These are phyloP conservation scores for Citrus reticulata DNA, from an alignment of 345 rosid species.

Conservation along the genomic window DNA sequence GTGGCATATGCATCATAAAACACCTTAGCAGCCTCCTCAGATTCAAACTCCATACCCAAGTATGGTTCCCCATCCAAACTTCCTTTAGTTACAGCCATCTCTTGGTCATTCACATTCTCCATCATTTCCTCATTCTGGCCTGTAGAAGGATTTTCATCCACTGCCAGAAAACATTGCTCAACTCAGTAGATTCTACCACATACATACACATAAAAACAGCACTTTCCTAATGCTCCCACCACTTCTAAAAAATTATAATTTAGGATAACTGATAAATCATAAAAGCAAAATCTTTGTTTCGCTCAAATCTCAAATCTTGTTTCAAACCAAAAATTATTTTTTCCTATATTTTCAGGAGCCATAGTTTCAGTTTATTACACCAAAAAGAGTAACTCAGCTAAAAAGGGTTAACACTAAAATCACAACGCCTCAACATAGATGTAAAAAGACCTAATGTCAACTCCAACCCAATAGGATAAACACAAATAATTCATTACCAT, in stretches of 20 bases:
- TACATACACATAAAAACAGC: not conserved
- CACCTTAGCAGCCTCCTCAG: slow-evolving; percentile 42
- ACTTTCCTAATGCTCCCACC: not conserved
- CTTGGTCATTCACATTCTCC: slow-evolving; percentile 23
- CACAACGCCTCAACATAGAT: not conserved
- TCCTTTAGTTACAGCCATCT: slow-evolving; percentile 9
- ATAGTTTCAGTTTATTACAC: not conserved
- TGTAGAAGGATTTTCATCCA: slow-evolving; percentile 27
- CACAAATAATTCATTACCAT: not conserved
- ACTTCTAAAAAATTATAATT: not conserved
- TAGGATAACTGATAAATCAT: not conserved
- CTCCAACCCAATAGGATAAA: not conserved
- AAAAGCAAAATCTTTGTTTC: not conserved
- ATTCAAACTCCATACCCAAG: slow-evolving; percentile 44
- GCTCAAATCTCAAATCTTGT: not conserved
- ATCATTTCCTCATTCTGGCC: slow-evolving; percentile 24
- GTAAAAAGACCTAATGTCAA: not conserved
- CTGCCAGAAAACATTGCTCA: slow-evolving; percentile 17
- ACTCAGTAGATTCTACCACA: not conserved
- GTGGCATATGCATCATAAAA: slow-evolving; percentile 44
- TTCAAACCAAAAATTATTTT: not conserved
- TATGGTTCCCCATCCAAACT: slow-evolving; percentile 29
- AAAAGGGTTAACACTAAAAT: not conserved
- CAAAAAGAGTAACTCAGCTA: not conserved
- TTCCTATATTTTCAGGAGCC: not conserved